phyloP scores from a whole-genome alignment of 2,329 filamentous ascomycete genomes.

The Penicillium sp. region DNA sequence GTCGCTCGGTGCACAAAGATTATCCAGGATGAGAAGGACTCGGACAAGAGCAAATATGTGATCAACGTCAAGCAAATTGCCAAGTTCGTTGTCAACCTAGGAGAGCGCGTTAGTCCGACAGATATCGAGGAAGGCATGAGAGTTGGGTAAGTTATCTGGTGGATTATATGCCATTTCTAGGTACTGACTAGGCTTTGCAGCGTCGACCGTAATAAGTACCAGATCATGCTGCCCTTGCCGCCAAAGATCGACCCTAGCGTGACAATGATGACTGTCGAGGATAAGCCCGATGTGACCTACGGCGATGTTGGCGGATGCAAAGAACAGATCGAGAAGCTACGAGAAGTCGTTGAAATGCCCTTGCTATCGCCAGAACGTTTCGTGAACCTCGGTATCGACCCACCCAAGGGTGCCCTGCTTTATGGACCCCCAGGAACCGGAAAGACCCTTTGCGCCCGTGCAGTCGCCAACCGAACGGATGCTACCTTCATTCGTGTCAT shows the following conservation, averaged over 20 bases:
- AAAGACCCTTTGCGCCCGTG: constrained; percentile 96
- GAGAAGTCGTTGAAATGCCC: constrained; percentile 98
- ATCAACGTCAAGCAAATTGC: constrained; percentile 99
- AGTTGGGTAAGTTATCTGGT: constrained; percentile 63
- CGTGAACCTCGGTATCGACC: constrained; percentile 97
- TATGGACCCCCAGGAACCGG: constrained; percentile 98
- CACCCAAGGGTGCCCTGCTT: constrained; percentile 92
- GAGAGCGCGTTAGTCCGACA: constrained; percentile 92
- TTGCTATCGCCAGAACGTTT: constrained; percentile 94
- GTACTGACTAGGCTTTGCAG: constrained; percentile 37
- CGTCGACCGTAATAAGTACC: constrained; percentile 98
- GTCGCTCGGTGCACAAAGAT: constrained; percentile 99
- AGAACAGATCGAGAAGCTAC: constrained; percentile 98
- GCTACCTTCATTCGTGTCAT: constrained; percentile 99
- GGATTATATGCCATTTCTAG: background rate
- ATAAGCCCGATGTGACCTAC: constrained; percentile 98
- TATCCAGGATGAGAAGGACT: constrained; percentile 92
- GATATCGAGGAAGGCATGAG: constrained; percentile 99
- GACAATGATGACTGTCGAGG: constrained; percentile 99
- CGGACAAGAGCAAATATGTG: constrained; percentile 99
- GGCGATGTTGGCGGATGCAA: constrained; percentile 99
- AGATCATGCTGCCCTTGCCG: constrained; percentile 92
- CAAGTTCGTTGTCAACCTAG: constrained; percentile 97
- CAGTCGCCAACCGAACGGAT: constrained; percentile 95
- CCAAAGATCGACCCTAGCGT: constrained; percentile 99